Percentiles rank a stretch among this genome's conserved stretches.
Conservation (phyloP, 2,329 filamentous ascomycete genomes). For the Hypomyces rosellus region DNA sequence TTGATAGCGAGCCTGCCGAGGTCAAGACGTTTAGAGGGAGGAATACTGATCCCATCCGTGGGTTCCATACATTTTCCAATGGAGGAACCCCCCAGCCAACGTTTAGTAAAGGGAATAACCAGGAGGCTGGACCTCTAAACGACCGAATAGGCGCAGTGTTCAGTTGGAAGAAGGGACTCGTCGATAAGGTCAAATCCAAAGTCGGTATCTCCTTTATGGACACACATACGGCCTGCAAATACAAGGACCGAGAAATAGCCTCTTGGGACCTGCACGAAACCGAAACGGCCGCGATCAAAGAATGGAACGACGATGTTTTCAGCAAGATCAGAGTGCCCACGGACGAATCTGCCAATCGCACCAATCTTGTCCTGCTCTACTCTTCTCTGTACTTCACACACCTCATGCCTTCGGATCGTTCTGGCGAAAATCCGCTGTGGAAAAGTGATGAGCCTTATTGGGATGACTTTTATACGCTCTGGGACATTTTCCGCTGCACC, state of each 20-base stretch:
- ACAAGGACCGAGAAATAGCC: slow-evolving; percentile 37
- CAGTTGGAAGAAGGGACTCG: no score
- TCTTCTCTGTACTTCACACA: slow-evolving; percentile 55
- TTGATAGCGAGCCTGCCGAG: no score
- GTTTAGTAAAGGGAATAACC: slow-evolving; percentile 23
- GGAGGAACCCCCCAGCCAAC: no score
- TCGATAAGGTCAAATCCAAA: slow-evolving; percentile 35
- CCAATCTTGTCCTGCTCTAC: slow-evolving; percentile 48
- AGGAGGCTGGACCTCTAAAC: slow-evolving; percentile 44
- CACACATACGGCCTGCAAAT: slow-evolving; percentile 40
- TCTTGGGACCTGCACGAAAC: slow-evolving; percentile 35
- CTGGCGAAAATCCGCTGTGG: slow-evolving; percentile 54
- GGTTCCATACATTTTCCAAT: no score
- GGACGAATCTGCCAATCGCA: slow-evolving; percentile 31
- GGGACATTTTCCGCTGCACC: slow-evolving; percentile 47
- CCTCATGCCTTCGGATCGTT: slow-evolving; percentile 53
- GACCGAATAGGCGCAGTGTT: slow-evolving; percentile 36
- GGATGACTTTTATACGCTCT: slow-evolving; percentile 54
- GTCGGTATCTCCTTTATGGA: slow-evolving; percentile 47
- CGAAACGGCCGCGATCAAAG: slow-evolving; percentile 30
- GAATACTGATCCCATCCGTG: no score
- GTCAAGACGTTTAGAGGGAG: no score
- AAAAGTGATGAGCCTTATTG: slow-evolving; percentile 49
- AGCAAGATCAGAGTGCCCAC: slow-evolving; percentile 32
- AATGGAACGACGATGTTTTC: slow-evolving; percentile 40